Conservation (phyloP, 179 eudicot species). For the Gypsophila paniculata region DNA sequence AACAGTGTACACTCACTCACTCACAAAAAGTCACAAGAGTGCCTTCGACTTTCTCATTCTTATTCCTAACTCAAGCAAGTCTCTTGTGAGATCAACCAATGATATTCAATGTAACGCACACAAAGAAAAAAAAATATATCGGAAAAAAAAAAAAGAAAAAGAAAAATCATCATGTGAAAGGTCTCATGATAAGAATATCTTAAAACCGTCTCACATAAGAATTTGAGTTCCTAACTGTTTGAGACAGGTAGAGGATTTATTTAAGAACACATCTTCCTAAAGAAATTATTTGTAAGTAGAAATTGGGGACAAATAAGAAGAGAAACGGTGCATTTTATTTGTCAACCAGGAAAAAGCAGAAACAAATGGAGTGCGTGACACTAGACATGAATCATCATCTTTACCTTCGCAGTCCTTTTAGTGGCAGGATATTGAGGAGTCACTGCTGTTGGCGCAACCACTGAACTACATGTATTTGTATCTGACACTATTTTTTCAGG, state of each 20-base stretch:
- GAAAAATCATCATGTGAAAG: too few relatives aligned
- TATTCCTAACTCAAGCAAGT: too few relatives aligned
- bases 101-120: too few relatives aligned
- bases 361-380: not conserved
- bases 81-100: too few relatives aligned
- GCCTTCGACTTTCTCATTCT: not conserved
- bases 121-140: too few relatives aligned
- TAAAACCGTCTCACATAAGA: too few relatives aligned
- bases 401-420: slow-evolving; percentile 50
- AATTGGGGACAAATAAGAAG: not conserved
- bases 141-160: too few relatives aligned
- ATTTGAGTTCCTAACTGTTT: not conserved
- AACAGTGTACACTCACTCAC: not conserved
- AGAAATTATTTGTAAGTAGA: not conserved
- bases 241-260: not conserved
- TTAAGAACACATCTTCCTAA: not conserved
- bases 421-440: slow-evolving; percentile 37
- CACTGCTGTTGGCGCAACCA: slow-evolving; percentile 31
- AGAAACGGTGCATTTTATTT: not conserved
- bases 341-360: not conserved
- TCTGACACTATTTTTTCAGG: slow-evolving; percentile 32
- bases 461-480: slow-evolving; percentile 27
- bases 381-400: not conserved
- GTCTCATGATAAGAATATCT: too few relatives aligned
- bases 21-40: not conserved